These are phyloP conservation scores for Smallanthus sonchifolius DNA, from an alignment of 129 eudicot species.

Conservation along the genomic window DNA sequence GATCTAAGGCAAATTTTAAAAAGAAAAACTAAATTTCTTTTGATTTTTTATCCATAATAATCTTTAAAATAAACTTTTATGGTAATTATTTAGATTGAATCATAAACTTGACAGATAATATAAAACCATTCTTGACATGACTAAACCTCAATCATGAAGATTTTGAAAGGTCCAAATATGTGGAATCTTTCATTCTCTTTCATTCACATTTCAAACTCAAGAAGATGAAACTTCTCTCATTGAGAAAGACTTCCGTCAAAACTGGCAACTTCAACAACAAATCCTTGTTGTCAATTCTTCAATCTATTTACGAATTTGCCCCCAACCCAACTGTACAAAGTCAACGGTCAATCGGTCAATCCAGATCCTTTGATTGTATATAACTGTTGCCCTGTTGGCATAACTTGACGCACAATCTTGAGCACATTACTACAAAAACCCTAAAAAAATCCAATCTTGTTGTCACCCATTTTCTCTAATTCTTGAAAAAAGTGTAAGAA, in stretches of 20 bases:
- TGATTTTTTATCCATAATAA: too few relatives aligned
- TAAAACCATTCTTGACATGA: neutral
- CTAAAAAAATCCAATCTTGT: neutral
- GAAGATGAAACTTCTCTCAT: conserved; percentile 3
- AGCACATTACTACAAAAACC: conserved; percentile 5
- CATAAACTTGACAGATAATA: neutral
- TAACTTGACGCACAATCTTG: conserved; percentile 3
- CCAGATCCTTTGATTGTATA: conserved; percentile 18
- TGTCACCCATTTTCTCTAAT: conserved; percentile 13
- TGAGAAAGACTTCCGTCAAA: neutral
- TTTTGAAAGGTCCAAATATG: conserved; percentile 12
- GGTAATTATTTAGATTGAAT: neutral
- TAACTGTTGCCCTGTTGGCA: conserved; percentile 8
- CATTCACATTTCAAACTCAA: neutral
- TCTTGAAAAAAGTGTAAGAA: conserved; percentile 14
- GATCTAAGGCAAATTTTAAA: too few relatives aligned
- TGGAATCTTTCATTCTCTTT: neutral
- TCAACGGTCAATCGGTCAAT: neutral
- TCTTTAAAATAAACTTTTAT: too few relatives aligned
- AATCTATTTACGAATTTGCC: conserved; percentile 7
- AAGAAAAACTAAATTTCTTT: too few relatives aligned
- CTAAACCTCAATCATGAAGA: neutral
- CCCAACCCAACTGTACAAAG: neutral
- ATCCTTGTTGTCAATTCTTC: conserved; percentile 12
- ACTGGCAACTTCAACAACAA: conserved; percentile 13